Conservation (phyloP, 352 stramenopile species). For the Aphanomyces astaci region DNA sequence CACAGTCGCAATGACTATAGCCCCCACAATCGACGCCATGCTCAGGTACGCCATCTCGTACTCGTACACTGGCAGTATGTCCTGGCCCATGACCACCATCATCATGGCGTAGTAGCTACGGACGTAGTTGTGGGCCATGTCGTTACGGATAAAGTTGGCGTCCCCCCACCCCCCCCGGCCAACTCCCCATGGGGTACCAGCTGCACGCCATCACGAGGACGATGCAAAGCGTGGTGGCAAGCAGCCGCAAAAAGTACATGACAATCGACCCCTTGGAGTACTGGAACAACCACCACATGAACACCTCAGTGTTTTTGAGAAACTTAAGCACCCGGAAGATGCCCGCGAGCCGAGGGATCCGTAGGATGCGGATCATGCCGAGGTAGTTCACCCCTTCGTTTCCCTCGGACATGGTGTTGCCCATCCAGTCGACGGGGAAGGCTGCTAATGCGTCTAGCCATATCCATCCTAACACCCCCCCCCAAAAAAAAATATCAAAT, state of each 20-base stretch:
- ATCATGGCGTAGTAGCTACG: conserved; percentile 40
- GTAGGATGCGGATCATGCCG: conserved; percentile 3
- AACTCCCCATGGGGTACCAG: conserved; percentile 33
- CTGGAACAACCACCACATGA: conserved; percentile 34
- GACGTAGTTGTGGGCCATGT: conserved; percentile 28
- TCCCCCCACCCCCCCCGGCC: conserved; percentile 6
- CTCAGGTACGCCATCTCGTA: conserved; percentile 38
- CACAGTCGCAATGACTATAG: conserved; percentile 49
- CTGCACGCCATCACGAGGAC: conserved; percentile 44
- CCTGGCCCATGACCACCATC: conserved; percentile 48
- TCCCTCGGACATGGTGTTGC: too few species aligned
- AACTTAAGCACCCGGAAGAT: conserved; percentile 32
- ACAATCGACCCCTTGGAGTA: conserved; percentile 46
- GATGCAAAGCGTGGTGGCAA: conserved; percentile 35
- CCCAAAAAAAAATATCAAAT: too few species aligned
- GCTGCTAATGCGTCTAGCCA: conserved; percentile 16
- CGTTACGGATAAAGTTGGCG: conserved; percentile 22
- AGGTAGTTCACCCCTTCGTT: too few species aligned
- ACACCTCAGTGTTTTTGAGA: conserved; percentile 29
- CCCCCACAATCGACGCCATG: conserved; percentile 39
- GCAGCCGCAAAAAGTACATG: conserved; percentile 34
- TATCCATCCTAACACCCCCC: conserved; percentile 28
- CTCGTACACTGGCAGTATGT: conserved; percentile 26
- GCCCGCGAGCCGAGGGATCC: conserved; percentile 25
- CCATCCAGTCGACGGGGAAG: conserved; percentile 23